Evolutionary conservation across 2,329 filamentous ascomycete species (phyloP), one percentile per base, ranked within the genome.

Genomic region (Penicillium crustosum): DNA sequence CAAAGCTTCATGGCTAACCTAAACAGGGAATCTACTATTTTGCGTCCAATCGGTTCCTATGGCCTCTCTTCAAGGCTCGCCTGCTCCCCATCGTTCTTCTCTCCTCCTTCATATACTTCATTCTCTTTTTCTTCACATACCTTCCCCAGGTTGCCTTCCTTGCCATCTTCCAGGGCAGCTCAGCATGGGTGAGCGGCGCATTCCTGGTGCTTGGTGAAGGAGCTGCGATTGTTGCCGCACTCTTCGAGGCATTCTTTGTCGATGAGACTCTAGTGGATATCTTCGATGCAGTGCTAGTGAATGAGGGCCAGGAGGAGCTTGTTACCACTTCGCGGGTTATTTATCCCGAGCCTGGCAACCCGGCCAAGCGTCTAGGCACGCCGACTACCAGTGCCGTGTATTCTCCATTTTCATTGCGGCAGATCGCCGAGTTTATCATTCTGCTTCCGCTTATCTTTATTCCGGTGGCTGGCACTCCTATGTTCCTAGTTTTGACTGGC

Each of bases 101-200:
- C 13, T 96, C 93, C 0, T 79, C 88, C 15, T 85, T 94, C 54
- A 89, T 97, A 15, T 90, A 96, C 61, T 79, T 87, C n/a, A 80
- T 95, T 21, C 85, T 97, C 21, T 97, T 97, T 75, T 81, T 91
- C 13, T 95, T 94, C 75, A 82, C 91, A 0, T 97, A 96, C 66
- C 77, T 97, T 3, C 93, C 93, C 0, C 91, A 97, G 72, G 91
- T 91, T 55, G 90, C 90, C 1, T 90, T 99, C 68, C 83, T 99
- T 23, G 87, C 89, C 17, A 85, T 97, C 65, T 97, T 97, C 73
- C 93, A 97, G 68, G 89, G 89, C 23, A 76, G 86, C 58, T 88
- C 87, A 31, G 94, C 94, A n/a, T 96, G 91, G 90, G 77, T 96
- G 57, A 97, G 91, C 67, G 92, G 89, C 3, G 86, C 90, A 0